Evolutionary conservation across 148 eudicot genomes (phyloP).

Genomic region (Camellia sinensis): DNA sequence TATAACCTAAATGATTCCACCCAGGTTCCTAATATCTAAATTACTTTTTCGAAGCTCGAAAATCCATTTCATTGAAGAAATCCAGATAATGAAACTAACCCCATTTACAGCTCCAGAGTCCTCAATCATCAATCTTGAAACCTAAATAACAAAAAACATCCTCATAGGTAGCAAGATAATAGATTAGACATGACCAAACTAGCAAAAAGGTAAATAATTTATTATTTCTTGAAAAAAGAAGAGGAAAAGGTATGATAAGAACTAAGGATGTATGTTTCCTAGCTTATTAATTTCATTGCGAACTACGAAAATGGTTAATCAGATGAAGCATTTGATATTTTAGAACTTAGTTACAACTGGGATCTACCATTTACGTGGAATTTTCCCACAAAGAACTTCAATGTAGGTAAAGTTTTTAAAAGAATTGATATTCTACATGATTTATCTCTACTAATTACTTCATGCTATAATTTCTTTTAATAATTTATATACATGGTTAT

Average conservation of each 20-base stretch:
- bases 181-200: not conserved
- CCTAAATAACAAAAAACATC: conserved; percentile 41
- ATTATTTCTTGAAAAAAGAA: not conserved
- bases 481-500: too few relatives aligned
- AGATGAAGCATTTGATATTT: too few relatives aligned
- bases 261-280: conserved; percentile 4
- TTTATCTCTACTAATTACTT: too few relatives aligned
- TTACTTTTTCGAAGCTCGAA: conserved; percentile 1
- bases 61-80: not conserved
- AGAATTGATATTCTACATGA: too few relatives aligned
- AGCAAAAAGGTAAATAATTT: not conserved
- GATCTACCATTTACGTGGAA: too few relatives aligned
- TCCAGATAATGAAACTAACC: conserved; percentile 40
- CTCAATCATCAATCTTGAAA: conserved; percentile 60
- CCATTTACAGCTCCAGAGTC: conserved; percentile 73
- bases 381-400: too few relatives aligned
- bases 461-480: too few relatives aligned
- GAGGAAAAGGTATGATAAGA: not conserved
- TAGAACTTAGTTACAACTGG: too few relatives aligned
- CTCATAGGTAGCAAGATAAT: not conserved
- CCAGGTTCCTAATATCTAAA: conserved; percentile 1
- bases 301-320: not conserved
- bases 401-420: too few relatives aligned
- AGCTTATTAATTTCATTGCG: not conserved
- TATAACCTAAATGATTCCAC: conserved; percentile 49